Base-by-base conservation (phyloP, 768 basidiomycete genomes). In the Calocera cornea region DNA sequence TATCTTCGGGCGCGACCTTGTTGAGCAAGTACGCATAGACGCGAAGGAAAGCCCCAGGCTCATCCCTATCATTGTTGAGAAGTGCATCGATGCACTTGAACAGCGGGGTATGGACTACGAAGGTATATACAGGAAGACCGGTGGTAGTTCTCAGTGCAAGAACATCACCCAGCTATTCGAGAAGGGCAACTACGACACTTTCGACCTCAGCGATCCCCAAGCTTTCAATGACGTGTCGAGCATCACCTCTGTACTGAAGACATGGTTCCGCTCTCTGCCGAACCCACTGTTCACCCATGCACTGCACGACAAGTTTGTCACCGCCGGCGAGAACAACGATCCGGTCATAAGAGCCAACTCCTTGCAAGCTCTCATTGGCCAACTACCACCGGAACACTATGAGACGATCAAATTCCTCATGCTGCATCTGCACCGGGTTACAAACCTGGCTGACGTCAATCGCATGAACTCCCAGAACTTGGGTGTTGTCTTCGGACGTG, bases 401-500 rank as follows among this genome's bases (percentile, higher is more conserved):
- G 83, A 87, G 73, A 97, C 95, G 0, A 78, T 97, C 34, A 82
- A 86, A 54, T 76, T 80, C 66, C 82, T 99, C 27, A 89, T 97
- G 86, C 77, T 92, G 22, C 97, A 99, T 78, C 79, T 99, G 27
- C 80, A 95, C 74, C 82, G 83, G 65, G 83, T 98, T 34, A 84
- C 85, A 71, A 80, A 86, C 68, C 82, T 81, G 36, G 83, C 83
- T 66, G 84, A 87, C 44, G 80, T 78, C 63, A 99, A 99, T 77
- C 81, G 93, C 65, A 99, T 99, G 97, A 92, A 86, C 64, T 88
- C 92, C 1, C 84, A 94, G 70, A 99, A 98, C 73, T 79, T 99
- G 24, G 97, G 97, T 5, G 94, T 98, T 34, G 95, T 99, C 44
- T 97, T 98, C 77, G 97, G 97, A 72, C 97, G 95, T 98, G 76